Base-by-base conservation (phyloP, 139 green algal species). In the Ostreobium quekettii region DNA sequence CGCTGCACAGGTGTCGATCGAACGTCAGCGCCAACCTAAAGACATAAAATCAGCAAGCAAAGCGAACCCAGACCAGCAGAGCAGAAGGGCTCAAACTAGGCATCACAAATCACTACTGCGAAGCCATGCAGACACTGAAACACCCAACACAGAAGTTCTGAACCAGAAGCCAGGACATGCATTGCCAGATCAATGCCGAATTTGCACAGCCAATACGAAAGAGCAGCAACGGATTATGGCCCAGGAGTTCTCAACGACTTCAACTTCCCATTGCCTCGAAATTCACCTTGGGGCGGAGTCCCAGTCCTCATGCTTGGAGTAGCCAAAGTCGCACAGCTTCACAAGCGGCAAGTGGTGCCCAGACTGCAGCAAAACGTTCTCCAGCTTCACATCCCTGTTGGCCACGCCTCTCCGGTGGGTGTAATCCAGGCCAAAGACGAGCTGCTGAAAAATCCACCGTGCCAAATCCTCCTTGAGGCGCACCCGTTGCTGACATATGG, bases 371-470 rank as follows among this genome's bases (percentile, higher is more conserved):
- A 91, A 74, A 19, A 83, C 83, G 76, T 91, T 91, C 71, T 93
- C 87, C 60, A 91, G 74, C 71, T 93, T 93, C 31, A 93, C 83
- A 71, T 93, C 87, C 30, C 87, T 73, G 64, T 87, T 88, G 56
- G 82, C 84, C n/a, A 93, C 83, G 26, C 83, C 78, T 53, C 70
- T 70, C 37, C 75, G 66, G 61, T 90, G 83, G 68, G 76, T 86
- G 66, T 90, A 90, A 63, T 86, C 81, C 39, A 90, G 59, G 5
- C 72, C 82, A 32, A 85, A 78, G 37, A 85, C 76, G 0, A 90
- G 64, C 68, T 90, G 84, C 73, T 90, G 84, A 79, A 99, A 99
- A 76, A 99, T 98, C 88, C 90, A 99, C 6, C 94, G 83, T 24
- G 91, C 91, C 68, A 97, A 93, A 11, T 87, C 87, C 78, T 99